Evolutionary conservation across 345 rosid species (phyloP).

Genomic region (Toxicodendron radicans): DNA sequence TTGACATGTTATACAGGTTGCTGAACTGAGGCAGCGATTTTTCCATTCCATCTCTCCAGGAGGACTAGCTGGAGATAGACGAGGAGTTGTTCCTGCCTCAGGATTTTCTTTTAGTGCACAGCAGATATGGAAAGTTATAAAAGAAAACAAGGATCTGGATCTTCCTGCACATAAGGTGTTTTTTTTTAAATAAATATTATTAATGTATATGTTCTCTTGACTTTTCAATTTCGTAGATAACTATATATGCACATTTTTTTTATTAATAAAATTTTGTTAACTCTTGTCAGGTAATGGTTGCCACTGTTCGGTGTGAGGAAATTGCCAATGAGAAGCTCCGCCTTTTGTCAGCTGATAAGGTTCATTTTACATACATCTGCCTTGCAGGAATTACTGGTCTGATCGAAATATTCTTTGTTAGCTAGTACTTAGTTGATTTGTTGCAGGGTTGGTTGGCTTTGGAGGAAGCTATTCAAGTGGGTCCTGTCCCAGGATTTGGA

Average conservation of each 20-base stretch:
- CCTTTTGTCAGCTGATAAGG: slow-evolving; percentile 57
- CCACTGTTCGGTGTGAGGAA: slow-evolving; percentile 93
- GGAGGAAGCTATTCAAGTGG: slow-evolving; percentile 61
- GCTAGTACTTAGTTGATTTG: slow-evolving; percentile 13
- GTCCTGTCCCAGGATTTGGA: slow-evolving; percentile 64
- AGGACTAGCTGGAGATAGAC: slow-evolving; percentile 92
- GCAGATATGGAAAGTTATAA: slow-evolving; percentile 79
- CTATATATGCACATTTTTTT: background rate
- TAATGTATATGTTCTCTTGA: background rate
- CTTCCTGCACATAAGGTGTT: slow-evolving; percentile 94
- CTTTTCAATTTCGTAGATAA: slow-evolving; percentile 14
- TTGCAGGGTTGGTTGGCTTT: slow-evolving; percentile 65
- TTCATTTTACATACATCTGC: background rate
- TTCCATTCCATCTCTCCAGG: slow-evolving; percentile 82
- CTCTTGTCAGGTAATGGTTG: slow-evolving; percentile 76
- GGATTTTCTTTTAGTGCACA: slow-evolving; percentile 85
- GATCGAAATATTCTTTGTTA: slow-evolving; percentile 14
- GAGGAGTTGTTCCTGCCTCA: slow-evolving; percentile 85
- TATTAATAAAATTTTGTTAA: slow-evolving; percentile 9
- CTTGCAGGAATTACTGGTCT: slow-evolving; percentile 4
- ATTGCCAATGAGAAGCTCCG: slow-evolving; percentile 66
- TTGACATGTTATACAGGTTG: slow-evolving; percentile 51
- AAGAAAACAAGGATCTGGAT: slow-evolving; percentile 86
- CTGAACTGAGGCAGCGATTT: slow-evolving; percentile 67
- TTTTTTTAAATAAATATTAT: background rate